These are phyloP conservation scores for Trifolium fragiferum DNA, from an alignment of 306 rosid species.

Conservation along the genomic window DNA sequence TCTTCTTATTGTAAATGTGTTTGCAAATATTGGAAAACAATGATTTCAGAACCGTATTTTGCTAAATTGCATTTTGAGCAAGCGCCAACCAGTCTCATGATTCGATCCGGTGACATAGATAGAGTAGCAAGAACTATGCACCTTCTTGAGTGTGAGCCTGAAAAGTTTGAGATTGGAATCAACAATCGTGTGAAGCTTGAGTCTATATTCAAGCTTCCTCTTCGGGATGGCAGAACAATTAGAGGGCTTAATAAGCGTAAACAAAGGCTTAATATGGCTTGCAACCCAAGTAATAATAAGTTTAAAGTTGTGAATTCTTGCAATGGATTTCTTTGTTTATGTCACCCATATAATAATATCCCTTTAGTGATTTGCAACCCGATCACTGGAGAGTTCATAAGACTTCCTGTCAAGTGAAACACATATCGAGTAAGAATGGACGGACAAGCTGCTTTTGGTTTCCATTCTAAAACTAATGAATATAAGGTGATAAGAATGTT, in stretches of 20 bases:
- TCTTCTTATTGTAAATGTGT: not conserved
- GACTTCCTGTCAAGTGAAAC: not conserved
- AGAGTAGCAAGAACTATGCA: no score
- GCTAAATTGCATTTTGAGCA: not conserved
- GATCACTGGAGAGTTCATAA: not conserved
- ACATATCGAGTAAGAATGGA: not conserved
- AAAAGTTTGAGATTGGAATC: not conserved
- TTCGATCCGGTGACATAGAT: not conserved
- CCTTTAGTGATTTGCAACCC: not conserved
- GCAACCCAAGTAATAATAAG: not conserved
- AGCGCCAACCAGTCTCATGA: not conserved
- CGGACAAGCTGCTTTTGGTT: not conserved
- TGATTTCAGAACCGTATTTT: not conserved
- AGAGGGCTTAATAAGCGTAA: no score
- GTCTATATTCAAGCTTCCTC: not conserved
- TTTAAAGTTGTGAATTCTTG: not conserved
- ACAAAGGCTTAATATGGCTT: not conserved
- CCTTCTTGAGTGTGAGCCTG: not conserved
- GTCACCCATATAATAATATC: not conserved
- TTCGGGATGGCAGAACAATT: no score
- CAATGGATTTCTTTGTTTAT: not conserved
- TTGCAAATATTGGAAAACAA: not conserved
- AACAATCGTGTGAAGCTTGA: not conserved
- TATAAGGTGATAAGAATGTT: not conserved
- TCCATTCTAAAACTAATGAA: not conserved